Evolutionary conservation across 805 yeast genomes (phyloP), one percentile per base, ranked within the genome.

Genomic region (Saccharomycodes ludwigii): DNA sequence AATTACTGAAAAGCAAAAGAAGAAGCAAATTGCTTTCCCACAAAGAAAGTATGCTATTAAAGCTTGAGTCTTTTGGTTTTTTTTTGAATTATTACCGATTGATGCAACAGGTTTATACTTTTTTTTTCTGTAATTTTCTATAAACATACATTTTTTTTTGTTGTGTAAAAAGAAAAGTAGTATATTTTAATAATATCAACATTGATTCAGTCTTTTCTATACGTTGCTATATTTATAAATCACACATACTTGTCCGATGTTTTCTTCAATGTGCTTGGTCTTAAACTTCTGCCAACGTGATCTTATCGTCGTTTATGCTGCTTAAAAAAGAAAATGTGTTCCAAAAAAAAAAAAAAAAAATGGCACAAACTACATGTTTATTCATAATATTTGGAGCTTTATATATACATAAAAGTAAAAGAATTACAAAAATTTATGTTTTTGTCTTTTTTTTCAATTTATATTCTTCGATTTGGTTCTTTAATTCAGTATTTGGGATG

Each of bases 11-110:
- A 85, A 81, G 75, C 84, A 86, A 63, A 74, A 73, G 68, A 91
- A 91, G 86, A 77, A 73, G 69, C 74, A 74, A 59, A 73, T 75
- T 58, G 94, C 96, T 68, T 85, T 78, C 94, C 97, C 99, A 65
- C 86, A 79, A 72, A 85, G 94, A 78, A 81, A 80, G 71, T 91
- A 71, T 71, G 97, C 97, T 65, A 81, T 91, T 73, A 88, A 86
- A 79, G 97, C 95, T 71, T 88, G 80, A 76, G 47, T 49, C 38
- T 29, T 21, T 37, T 32, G 24, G 29, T 24, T 26, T n/a, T n/a
- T n/a, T n/a, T n/a, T n/a, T n/a, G n/a, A n/a, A n/a, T n/a, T n/a
- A n/a, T n/a, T n/a, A n/a, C n/a, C n/a, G n/a, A n/a, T n/a, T n/a
- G n/a, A n/a, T n/a, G n/a, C n/a, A n/a, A n/a, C n/a, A n/a, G n/a